Evolutionary conservation across 2,329 filamentous ascomycete species (phyloP), one percentile per base, ranked within the genome.

Genomic region (Fusarium circinatum): DNA sequence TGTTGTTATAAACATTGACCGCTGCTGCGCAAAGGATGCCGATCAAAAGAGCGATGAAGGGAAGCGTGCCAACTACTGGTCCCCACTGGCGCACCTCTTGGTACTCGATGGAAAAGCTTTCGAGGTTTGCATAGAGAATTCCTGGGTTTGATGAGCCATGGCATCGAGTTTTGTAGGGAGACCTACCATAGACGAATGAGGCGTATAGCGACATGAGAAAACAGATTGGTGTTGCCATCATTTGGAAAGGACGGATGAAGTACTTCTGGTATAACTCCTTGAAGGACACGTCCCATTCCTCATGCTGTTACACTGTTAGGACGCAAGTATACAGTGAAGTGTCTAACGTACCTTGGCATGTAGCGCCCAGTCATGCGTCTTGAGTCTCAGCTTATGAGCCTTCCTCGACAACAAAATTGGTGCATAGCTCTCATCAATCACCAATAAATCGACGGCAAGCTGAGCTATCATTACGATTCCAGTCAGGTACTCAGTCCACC

Each of bases 131-230:
- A 6, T 62, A 62, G 1, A 62, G 26, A 20, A 62, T 62, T 2
- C 60, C 60, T 62, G 2, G 18, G 0, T 20, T 14, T 26, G 12
- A 20, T 45, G 17, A 45, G 41, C 10, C 3, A 24, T 11, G 6
- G 22, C 0, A 0, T n/a, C 3, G 14, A 18, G 3, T 5, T 0
- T 18, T 13, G 7, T 12, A 3, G 8, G 5, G 11, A 10, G 10
- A 4, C 24, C 6, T 18, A 62, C 60, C 51, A 11, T 62, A 62
- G 5, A 62, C 41, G 6, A 62, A 58, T 6, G 41, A 47, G 5
- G 60, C 60, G 26, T 58, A 62, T 3, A 56, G 9, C 0, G 60
- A 58, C 51, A 62, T 41, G 7, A 62, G 60, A 12, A 45, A 47
- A 22, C 41, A 62, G 17, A 47, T 47, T 15, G 51, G 60, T 5